Conservation (phyloP, 768 basidiomycete genomes). For the Psilocybe sp. region DNA sequence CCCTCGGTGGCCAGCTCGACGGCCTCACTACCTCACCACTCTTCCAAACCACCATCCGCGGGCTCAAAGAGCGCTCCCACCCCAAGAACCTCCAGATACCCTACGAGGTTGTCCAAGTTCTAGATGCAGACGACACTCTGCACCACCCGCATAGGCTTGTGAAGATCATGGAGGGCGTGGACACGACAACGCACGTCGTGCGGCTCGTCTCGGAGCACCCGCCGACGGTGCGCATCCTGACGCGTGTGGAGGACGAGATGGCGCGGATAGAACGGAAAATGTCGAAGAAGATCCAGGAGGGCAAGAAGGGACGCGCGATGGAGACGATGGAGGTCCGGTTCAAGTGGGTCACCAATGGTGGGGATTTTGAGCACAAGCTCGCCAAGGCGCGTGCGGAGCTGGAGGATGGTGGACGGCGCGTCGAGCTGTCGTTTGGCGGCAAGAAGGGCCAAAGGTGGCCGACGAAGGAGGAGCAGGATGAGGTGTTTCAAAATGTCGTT, state of each 20-base stretch:
- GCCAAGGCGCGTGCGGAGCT: constrained; percentile 55
- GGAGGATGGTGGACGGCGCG: constrained; percentile 48
- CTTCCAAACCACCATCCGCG: constrained; percentile 5
- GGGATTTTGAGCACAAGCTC: constrained; percentile 67
- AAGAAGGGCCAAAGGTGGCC: constrained; percentile 45
- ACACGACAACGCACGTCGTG: constrained; percentile 41
- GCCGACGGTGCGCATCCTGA: constrained; percentile 60
- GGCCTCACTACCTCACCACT: background rate
- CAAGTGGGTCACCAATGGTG: constrained; percentile 59
- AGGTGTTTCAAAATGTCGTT: constrained; percentile 41
- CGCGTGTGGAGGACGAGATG: constrained; percentile 19
- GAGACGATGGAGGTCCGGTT: constrained; percentile 67
- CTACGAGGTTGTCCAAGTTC: constrained; percentile 17
- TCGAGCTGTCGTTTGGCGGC: constrained; percentile 52
- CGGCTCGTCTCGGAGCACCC: constrained; percentile 53
- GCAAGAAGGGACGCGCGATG: constrained; percentile 32
- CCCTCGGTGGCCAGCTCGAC: background rate
- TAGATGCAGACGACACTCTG: constrained; percentile 14
- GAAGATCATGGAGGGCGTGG: constrained; percentile 42
- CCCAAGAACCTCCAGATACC: constrained; percentile 22
- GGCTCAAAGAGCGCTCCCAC: constrained; percentile 7
- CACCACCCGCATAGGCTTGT: constrained; percentile 24
- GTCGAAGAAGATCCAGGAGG: constrained; percentile 34
- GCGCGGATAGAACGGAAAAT: constrained; percentile 34
- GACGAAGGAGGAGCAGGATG: constrained; percentile 34